Percentiles rank a stretch among this genome's conserved stretches.
These are phyloP conservation scores for Pythium sukuiense DNA, from an alignment of 352 stramenopile genomes.

Conservation along the genomic window DNA sequence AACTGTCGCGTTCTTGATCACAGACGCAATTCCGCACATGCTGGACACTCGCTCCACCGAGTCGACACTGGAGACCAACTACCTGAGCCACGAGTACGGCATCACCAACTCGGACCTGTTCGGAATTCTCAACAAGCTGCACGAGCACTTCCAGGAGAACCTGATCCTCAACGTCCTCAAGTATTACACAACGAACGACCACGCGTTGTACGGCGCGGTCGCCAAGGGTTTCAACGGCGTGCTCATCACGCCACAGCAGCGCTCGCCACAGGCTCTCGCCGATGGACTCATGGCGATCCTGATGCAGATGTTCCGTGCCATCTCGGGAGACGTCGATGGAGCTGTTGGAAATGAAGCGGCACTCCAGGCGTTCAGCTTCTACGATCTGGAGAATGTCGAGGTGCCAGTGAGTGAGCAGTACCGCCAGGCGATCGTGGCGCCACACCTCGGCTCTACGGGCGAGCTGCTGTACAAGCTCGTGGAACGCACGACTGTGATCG, in stretches of 20 bases:
- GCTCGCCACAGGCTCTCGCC: conserved; percentile 36
- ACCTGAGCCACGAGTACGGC: conserved; percentile 44
- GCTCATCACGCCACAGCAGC: conserved; percentile 49
- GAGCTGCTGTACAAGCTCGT: conserved; percentile 61
- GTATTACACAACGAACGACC: conserved; percentile 54
- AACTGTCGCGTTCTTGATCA: conserved; percentile 71
- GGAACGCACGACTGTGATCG: conserved; percentile 55
- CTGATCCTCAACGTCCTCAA: conserved; percentile 70
- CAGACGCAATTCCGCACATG: conserved; percentile 57
- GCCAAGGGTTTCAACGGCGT: conserved; percentile 62
- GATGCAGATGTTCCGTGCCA: conserved; percentile 51
- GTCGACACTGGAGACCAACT: conserved; percentile 40
- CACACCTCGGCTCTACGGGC: conserved; percentile 38
- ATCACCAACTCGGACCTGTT: conserved; percentile 60
- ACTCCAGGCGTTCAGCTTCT: conserved; percentile 56
- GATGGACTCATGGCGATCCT: conserved; percentile 54
- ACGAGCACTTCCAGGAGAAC: conserved; percentile 50
- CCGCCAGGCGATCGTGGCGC: conserved; percentile 32
- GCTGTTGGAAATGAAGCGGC: conserved; percentile 9
- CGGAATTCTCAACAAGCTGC: conserved; percentile 41
- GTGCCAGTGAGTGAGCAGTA: conserved; percentile 35
- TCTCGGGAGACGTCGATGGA: conserved; percentile 14
- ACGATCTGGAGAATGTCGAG: conserved; percentile 40
- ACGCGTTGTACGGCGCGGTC: conserved; percentile 54
- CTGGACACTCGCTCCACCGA: conserved; percentile 35